Percentiles rank a stretch among this genome's conserved stretches.
Evolutionary conservation across 139 green algal genomes (phyloP).

Genomic region (Auxenochlorella pyrenoidosa): DNA sequence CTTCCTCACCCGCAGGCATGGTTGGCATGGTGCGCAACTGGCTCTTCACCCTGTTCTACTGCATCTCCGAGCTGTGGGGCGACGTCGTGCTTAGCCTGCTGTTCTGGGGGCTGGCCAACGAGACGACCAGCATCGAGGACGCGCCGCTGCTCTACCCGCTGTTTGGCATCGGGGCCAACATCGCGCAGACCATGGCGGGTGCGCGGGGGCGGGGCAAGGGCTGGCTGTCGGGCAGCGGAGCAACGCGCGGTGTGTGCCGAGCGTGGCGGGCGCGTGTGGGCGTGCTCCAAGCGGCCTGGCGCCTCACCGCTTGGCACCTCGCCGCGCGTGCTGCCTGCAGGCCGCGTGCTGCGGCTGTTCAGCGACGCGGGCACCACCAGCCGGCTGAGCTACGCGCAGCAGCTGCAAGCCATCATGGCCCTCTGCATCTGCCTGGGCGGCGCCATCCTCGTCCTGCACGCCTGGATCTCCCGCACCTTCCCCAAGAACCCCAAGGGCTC

Average conservation of each 20-base stretch:
- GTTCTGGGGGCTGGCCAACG: slow-evolving; percentile 96
- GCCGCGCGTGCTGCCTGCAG: neutral
- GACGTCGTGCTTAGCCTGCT: slow-evolving; percentile 91
- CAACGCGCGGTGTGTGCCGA: no score
- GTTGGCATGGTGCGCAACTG: slow-evolving; percentile 94
- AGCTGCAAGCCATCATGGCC: slow-evolving; percentile 53
- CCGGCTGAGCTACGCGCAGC: slow-evolving; percentile 36
- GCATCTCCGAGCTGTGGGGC: slow-evolving; percentile 87
- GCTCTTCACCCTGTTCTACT: slow-evolving; percentile 97
- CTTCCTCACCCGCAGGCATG: slow-evolving; percentile 63
- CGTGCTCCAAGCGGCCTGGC: neutral
- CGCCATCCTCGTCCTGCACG: slow-evolving; percentile 54
- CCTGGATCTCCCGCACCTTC: slow-evolving; percentile 55
- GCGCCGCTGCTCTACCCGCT: slow-evolving; percentile 93
- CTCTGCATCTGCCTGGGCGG: slow-evolving; percentile 45
- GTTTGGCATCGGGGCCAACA: slow-evolving; percentile 96
- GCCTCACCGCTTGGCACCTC: neutral
- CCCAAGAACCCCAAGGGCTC: slow-evolving; percentile 46
- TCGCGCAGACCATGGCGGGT: slow-evolving; percentile 86
- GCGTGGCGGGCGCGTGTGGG: no score
- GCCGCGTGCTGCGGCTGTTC: slow-evolving; percentile 52
- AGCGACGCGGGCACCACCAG: neutral
- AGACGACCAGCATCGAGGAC: slow-evolving; percentile 90
- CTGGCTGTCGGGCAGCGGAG: no score
- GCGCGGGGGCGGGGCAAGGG: neutral